A percentile compares a stretch with the other conserved stretches of the same genome.
Conservation (phyloP, 2,329 filamentous ascomycete genomes). For the Thelonectria rubi region DNA sequence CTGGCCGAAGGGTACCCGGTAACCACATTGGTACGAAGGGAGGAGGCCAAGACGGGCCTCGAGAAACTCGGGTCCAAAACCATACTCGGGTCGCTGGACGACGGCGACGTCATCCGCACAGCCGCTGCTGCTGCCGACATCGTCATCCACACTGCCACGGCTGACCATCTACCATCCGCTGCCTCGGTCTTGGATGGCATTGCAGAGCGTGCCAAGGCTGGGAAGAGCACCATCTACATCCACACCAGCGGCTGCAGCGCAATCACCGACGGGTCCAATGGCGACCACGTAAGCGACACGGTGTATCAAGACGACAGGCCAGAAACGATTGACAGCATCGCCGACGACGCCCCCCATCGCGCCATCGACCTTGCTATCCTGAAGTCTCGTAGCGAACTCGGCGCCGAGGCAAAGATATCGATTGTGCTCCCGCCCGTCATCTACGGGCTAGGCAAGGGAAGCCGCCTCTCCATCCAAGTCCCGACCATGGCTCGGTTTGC, state of each 20-base stretch:
- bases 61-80: conserved; percentile 4
- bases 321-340: not conserved
- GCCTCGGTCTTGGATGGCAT: conserved; percentile 4
- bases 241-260: conserved; percentile 5
- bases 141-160: not conserved
- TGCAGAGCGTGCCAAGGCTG: not conserved
- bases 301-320: not conserved
- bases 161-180: conserved; percentile 1
- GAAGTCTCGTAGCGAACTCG: not conserved
- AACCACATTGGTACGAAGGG: conserved; percentile 4
- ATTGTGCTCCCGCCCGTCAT: not conserved
- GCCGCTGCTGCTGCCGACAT: not conserved
- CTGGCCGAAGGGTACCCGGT: conserved; percentile 4
- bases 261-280: not conserved
- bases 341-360: conserved; percentile 1
- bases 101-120: not conserved
- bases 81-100: not conserved
- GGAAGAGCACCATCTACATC: conserved; percentile 8
- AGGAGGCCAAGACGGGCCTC: not conserved
- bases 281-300: not conserved
- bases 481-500: conserved; percentile 3
- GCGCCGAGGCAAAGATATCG: not conserved
- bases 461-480: conserved; percentile 4
- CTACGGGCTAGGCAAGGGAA: not conserved
- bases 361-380: not conserved